These are phyloP conservation scores for Diaporthe velutina DNA, from an alignment of 2,329 filamentous ascomycete genomes.

Conservation along the genomic window DNA sequence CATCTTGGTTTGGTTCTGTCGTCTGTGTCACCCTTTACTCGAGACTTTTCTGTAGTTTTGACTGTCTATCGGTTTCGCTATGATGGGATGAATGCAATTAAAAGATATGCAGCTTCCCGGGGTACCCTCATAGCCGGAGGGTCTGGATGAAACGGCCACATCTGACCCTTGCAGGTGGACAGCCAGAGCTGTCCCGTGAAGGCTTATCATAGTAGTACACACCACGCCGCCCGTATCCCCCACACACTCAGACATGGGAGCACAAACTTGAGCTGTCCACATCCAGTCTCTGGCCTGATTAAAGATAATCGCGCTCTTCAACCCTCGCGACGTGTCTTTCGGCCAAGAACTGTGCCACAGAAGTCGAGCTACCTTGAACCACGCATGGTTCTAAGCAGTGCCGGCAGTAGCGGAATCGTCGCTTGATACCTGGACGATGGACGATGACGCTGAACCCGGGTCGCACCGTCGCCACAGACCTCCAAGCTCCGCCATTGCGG, in stretches of 20 bases:
- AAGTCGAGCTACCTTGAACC: neutral
- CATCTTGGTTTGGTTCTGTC: neutral
- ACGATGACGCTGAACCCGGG: neutral
- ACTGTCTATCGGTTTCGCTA: neutral
- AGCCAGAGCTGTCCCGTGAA: neutral
- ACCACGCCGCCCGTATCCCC: neutral
- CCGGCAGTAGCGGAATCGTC: neutral
- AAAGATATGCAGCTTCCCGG: neutral
- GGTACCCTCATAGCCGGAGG: neutral
- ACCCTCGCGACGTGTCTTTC: too few species aligned
- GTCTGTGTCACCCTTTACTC: too few species aligned
- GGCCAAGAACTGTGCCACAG: neutral
- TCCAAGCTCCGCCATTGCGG: conserved; percentile 38
- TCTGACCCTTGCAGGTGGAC: conserved; percentile 4
- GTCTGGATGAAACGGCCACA: conserved; percentile 1
- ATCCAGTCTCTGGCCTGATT: neutral
- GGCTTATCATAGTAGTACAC: neutral
- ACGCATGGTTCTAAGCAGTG: neutral
- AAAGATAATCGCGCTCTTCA: neutral
- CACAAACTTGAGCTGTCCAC: accelerated
- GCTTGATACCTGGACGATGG: neutral
- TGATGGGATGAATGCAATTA: neutral
- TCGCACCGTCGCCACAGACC: neutral
- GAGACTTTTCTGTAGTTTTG: neutral
- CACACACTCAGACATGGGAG: neutral